Percentiles rank a stretch among this genome's conserved stretches.
These are phyloP conservation scores for Flaveria linearis DNA, from an alignment of 129 eudicot genomes.

Conservation along the genomic window DNA sequence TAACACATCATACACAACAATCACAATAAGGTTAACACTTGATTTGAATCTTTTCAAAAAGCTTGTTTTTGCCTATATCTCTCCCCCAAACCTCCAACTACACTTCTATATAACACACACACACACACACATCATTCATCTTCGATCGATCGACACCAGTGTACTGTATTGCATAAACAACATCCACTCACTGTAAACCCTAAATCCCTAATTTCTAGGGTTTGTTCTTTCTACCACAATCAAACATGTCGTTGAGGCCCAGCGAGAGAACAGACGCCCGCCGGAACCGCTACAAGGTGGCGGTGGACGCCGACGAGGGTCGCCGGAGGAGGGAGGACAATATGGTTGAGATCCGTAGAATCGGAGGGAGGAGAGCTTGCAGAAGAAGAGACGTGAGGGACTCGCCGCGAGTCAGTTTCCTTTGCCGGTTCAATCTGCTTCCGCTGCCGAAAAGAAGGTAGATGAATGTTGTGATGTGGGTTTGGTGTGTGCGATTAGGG, in stretches of 20 bases:
- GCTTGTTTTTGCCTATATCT: constrained; percentile 13
- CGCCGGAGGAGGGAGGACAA: constrained; percentile 83
- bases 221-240: constrained; percentile 3
- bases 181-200: not conserved
- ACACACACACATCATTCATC: not conserved
- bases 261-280: constrained; percentile 67
- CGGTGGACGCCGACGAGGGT: constrained; percentile 92
- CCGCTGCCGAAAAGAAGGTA: constrained; percentile 64
- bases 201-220: constrained; percentile 11
- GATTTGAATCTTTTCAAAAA: too few species aligned
- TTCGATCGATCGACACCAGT: constrained; percentile 11
- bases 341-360: constrained; percentile 92
- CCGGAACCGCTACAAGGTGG: constrained; percentile 80
- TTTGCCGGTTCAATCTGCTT: constrained; percentile 44
- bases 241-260: constrained; percentile 75
- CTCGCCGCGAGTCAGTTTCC: constrained; percentile 49
- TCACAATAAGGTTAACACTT: too few species aligned
- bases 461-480: not conserved
- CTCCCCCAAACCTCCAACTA: constrained; percentile 1
- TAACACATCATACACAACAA: too few species aligned
- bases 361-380: constrained; percentile 72
- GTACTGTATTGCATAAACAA: not conserved
- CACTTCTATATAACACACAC: constrained; percentile 25
- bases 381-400: constrained; percentile 86
- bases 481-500: constrained; percentile 5